Conservation (phyloP, 306 rosid species). For the Cucurbita pepo region DNA sequence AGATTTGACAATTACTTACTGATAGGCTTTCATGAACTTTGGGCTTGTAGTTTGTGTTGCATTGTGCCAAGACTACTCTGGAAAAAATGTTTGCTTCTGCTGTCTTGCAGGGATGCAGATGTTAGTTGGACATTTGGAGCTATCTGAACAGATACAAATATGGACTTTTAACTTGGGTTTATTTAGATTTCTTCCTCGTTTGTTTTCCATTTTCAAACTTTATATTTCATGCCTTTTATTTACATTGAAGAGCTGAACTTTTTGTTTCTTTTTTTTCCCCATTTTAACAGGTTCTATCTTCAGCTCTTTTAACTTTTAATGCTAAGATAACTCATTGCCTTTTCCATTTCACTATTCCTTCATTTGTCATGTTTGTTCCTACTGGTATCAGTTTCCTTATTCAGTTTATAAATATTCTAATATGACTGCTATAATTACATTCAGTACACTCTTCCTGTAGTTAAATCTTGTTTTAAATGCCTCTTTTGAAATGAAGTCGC, state of each 20-base stretch:
- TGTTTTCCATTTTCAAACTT: not conserved
- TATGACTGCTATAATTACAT: not conserved
- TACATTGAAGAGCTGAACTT: not conserved
- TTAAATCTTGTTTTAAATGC: not conserved
- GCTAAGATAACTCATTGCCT: not conserved
- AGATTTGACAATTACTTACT: not conserved
- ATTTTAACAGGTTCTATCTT: not conserved
- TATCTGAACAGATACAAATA: not conserved
- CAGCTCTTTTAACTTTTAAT: not conserved
- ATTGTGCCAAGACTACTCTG: not conserved
- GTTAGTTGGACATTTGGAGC: not conserved
- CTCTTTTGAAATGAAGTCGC: not conserved
- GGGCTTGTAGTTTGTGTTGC: not conserved
- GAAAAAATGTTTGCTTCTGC: not conserved
- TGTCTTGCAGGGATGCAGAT: conserved; percentile 3
- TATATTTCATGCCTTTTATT: not conserved
- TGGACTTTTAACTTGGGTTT: not conserved
- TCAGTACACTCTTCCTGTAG: not conserved
- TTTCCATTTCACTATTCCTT: not conserved
- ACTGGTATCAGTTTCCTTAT: not conserved
- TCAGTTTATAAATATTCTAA: not conserved
- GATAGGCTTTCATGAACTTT: not conserved
- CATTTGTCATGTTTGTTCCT: not conserved
- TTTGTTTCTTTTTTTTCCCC: not conserved
- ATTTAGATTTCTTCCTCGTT: not conserved